Percentiles rank a stretch among this genome's conserved stretches.
Evolutionary conservation across 23 red algal genomes (phyloP).

Genomic region (Gracilariopsis chorda): DNA sequence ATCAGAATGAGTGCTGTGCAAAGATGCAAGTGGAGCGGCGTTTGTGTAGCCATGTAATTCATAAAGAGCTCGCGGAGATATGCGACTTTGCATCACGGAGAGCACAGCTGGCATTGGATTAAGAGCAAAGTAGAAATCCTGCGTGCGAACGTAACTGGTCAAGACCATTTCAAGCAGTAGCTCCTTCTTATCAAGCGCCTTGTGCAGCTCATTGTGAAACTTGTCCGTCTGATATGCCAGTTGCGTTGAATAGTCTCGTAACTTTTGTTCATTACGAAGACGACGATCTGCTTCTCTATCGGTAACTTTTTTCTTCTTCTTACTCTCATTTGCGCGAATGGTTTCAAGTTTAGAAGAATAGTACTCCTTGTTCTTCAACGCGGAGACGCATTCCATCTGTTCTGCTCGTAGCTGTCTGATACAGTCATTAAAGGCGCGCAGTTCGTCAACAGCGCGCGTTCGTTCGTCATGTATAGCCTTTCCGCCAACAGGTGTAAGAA

Average conservation of each 20-base stretch:
- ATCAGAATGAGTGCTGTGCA: not conserved
- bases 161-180: slow-evolving; percentile 23
- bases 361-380: slow-evolving; percentile 12
- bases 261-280: slow-evolving; percentile 46
- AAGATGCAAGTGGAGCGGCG: not conserved
- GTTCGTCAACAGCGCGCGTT: not conserved
- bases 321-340: slow-evolving; percentile 13
- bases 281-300: slow-evolving; percentile 20
- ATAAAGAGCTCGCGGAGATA: not conserved
- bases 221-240: not conserved
- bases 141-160: slow-evolving; percentile 25
- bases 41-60: not conserved
- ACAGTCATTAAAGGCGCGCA: slow-evolving; percentile 25
- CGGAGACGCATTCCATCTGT: slow-evolving; percentile 12
- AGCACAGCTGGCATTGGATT: slow-evolving; percentile 23
- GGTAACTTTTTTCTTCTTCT: not conserved
- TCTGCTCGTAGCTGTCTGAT: slow-evolving; percentile 3
- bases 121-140: slow-evolving; percentile 38
- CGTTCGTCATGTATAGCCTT: not conserved
- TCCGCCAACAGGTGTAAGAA: not conserved
- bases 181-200: slow-evolving; percentile 26
- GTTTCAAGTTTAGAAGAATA: slow-evolving; percentile 27
- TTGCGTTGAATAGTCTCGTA: slow-evolving; percentile 10
- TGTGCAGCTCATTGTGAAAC: not conserved
- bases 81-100: not conserved